Evolutionary conservation across 208 protist species (phyloP).

Genomic region (Porcisia deanei): DNA sequence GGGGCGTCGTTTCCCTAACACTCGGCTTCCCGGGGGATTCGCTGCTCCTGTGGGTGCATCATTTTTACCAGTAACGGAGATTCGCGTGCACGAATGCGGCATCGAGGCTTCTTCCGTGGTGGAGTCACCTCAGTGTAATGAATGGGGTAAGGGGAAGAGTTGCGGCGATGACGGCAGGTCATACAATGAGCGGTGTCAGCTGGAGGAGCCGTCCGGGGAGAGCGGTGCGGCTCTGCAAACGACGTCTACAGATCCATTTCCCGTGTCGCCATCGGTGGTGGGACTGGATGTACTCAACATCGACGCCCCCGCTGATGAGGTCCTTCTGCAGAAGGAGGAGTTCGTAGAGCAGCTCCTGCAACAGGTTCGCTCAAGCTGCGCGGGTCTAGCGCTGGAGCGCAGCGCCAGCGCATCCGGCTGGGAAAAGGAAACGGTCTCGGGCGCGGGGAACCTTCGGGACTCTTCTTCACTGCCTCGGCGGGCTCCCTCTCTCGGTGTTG

Average conservation of each 20-base stretch:
- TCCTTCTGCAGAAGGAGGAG: slow-evolving; percentile 31
- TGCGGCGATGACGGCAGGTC: neutral
- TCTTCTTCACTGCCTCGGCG: neutral
- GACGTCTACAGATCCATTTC: neutral
- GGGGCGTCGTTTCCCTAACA: slow-evolving; percentile 9
- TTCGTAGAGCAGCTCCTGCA: slow-evolving; percentile 29
- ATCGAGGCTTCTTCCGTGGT: neutral
- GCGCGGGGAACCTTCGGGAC: neutral
- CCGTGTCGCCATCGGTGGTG: neutral
- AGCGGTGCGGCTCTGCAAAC: neutral
- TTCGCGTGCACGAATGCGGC: slow-evolving; percentile 27
- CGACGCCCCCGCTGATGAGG: slow-evolving; percentile 3
- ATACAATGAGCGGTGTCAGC: neutral
- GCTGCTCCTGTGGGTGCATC: neutral
- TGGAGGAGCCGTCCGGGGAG: neutral
- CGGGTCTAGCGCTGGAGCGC: neutral
- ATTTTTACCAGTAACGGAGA: neutral
- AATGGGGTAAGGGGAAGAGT: neutral
- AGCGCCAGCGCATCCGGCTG: neutral
- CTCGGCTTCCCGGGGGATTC: neutral
- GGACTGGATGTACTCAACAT: neutral
- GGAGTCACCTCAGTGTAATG: slow-evolving; percentile 4
- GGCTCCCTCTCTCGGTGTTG: neutral
- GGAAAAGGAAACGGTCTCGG: neutral
- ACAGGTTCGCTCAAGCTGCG: slow-evolving; percentile 27